phyloP scores from a whole-genome alignment of 345 rosid species.

The Erodium maritimum region DNA sequence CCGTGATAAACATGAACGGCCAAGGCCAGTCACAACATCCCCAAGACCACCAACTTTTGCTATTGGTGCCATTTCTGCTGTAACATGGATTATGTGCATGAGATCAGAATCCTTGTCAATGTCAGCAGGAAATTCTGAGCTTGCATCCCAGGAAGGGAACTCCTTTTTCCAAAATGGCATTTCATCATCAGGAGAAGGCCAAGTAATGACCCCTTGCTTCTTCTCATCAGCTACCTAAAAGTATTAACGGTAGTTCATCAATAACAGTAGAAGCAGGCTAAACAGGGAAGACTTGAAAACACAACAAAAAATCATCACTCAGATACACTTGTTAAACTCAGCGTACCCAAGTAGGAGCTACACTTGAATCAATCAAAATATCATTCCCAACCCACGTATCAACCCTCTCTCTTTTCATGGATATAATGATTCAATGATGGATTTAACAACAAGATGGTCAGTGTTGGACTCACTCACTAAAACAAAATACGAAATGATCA shows the following conservation, averaged over 20 bases:
- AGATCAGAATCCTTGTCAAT: slow-evolving; percentile 26
- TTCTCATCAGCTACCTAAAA: background rate
- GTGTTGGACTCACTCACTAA: background rate
- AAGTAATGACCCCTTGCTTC: slow-evolving; percentile 3
- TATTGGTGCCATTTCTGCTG: slow-evolving; percentile 52
- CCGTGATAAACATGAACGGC: slow-evolving; percentile 36
- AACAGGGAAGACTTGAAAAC: too few relatives aligned
- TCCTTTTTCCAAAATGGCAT: slow-evolving; percentile 42
- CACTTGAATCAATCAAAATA: background rate
- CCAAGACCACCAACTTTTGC: slow-evolving; percentile 65
- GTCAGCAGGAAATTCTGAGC: slow-evolving; percentile 13
- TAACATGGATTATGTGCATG: slow-evolving; percentile 35
- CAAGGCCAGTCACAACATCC: slow-evolving; percentile 53
- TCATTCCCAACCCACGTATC: too few relatives aligned
- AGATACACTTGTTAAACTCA: background rate
- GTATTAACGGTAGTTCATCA: too few relatives aligned
- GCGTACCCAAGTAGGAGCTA: background rate
- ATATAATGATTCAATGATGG: background rate
- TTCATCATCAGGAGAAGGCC: slow-evolving; percentile 44
- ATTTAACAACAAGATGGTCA: too few relatives aligned
- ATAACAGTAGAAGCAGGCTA: too few relatives aligned
- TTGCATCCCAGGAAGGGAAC: slow-evolving; percentile 27
- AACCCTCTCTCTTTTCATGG: too few relatives aligned
- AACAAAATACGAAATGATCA: too few relatives aligned
- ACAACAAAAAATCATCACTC: background rate